Conservation (phyloP, 805 yeast genomes). For the Barnettozyma botsteinii region DNA sequence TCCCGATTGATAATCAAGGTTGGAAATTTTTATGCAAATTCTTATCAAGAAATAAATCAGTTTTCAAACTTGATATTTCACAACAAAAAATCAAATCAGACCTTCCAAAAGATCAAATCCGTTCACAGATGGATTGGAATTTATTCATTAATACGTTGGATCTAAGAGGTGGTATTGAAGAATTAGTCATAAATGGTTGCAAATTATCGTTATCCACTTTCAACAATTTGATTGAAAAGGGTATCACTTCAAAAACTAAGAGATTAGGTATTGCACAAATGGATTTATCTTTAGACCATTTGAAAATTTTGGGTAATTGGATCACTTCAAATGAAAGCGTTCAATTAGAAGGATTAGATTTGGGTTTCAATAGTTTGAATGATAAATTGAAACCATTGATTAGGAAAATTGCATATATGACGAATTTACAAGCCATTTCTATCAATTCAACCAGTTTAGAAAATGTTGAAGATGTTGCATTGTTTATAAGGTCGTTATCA, state of each 20-base stretch:
- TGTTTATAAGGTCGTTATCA: slow-evolving; percentile 44
- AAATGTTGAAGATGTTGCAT: slow-evolving; percentile 45
- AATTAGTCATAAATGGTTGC: slow-evolving; percentile 74
- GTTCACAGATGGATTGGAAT: slow-evolving; percentile 82
- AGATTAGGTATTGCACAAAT: slow-evolving; percentile 77
- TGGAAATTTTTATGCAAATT: slow-evolving; percentile 82
- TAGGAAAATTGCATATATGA: slow-evolving; percentile 14
- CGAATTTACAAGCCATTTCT: slow-evolving; percentile 44
- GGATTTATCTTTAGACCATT: slow-evolving; percentile 54
- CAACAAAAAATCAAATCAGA: slow-evolving; percentile 45
- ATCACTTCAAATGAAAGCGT: slow-evolving; percentile 30
- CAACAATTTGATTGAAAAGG: slow-evolving; percentile 48
- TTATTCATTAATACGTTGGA: slow-evolving; percentile 63
- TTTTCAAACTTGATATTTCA: slow-evolving; percentile 62
- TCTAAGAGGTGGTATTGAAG: slow-evolving; percentile 72
- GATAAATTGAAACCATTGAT: slow-evolving; percentile 25
- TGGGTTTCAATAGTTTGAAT: slow-evolving; percentile 73
- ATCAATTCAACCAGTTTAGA: slow-evolving; percentile 57
- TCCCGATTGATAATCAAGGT: slow-evolving; percentile 62
- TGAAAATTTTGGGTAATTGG: slow-evolving; percentile 55
- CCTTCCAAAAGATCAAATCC: slow-evolving; percentile 31
- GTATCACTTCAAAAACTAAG: slow-evolving; percentile 45
- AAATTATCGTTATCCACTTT: slow-evolving; percentile 54
- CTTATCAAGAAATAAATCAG: slow-evolving; percentile 51
- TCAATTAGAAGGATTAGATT: slow-evolving; percentile 62